Base-by-base conservation (phyloP, 1,284 basidiomycete genomes). In the Ceratobasidium papillatum region DNA sequence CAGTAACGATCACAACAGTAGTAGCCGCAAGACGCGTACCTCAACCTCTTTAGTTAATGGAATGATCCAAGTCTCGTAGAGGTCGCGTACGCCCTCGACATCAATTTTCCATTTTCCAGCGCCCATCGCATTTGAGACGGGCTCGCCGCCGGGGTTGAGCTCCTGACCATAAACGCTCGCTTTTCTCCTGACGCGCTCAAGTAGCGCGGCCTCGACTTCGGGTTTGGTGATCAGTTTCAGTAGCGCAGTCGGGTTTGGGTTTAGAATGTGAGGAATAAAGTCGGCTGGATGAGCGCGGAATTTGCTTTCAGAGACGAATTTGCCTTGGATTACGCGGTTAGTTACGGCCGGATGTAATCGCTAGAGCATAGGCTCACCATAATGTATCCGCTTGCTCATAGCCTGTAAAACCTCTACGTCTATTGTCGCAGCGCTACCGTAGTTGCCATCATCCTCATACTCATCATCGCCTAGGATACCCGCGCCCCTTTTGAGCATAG, bases 271-370 rank as follows among this genome's bases (percentile, higher is more conserved):
- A 0, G 94, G 94, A 76, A 99, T 89, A 82, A 99, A 99, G 14
- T 91, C 90, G 32, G 91, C 86, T 9, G 98, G 97, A 76, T 94
- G 86, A 38, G 89, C 87, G 22, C 88, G 83, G 86, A 99, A 99
- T 82, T 99, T 99, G 71, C 93, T 93, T 83, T 99, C 98, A 3
- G 95, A 95, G 11, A 99, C 98, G 82, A 99, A 99, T 88, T 99
- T 99, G 76, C 97, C 96, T 98, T 81, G 7, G 59, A 41, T 47
- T 41, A 43, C n/a, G 14, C 43, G n/a, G 47, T 61, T 25, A 52
- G 45, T 52, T 22, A 38, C 34, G 27, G 27, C 65, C 30, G 38
- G 34, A 11, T 14, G 72, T 49, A 34, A 14, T 22, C 17, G 73
- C 65, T 58, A 36, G 62, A 25, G 65, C 73, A 59, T 17, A n/a